Percentiles rank a stretch among this genome's conserved stretches.
phyloP scores from a whole-genome alignment of 345 rosid species.

The Eutrema yunnanense region DNA sequence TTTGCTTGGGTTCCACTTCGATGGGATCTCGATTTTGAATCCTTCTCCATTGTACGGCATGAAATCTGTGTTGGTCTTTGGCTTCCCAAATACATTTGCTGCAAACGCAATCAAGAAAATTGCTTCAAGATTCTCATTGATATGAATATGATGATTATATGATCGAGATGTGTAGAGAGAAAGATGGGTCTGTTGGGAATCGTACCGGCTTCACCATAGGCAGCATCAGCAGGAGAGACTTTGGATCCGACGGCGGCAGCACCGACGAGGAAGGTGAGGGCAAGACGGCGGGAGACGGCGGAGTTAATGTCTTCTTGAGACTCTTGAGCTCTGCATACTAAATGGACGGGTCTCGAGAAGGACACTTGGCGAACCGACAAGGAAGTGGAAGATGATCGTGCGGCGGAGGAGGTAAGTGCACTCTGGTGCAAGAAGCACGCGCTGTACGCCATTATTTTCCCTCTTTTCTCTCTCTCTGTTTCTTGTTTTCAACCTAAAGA shows the following conservation, averaged over 20 bases:
- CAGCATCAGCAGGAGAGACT: slow-evolving; percentile 93
- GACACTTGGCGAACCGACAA: slow-evolving; percentile 38
- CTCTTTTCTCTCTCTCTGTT: neutral
- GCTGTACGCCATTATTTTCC: slow-evolving; percentile 52
- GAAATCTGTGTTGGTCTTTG: slow-evolving; percentile 79
- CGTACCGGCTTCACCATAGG: slow-evolving; percentile 92
- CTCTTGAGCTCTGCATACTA: slow-evolving; percentile 68
- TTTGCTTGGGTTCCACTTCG: slow-evolving; percentile 97
- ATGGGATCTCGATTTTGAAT: slow-evolving; percentile 64
- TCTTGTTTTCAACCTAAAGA: neutral
- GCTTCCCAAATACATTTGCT: slow-evolving; percentile 94
- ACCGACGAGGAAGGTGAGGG: slow-evolving; percentile 71
- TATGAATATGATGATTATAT: neutral
- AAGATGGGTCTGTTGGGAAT: neutral
- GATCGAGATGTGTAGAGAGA: neutral
- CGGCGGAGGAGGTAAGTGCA: slow-evolving; percentile 40
- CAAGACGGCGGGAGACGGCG: slow-evolving; percentile 66
- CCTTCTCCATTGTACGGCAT: slow-evolving; percentile 62
- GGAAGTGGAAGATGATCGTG: slow-evolving; percentile 26
- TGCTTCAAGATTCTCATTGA: neutral
- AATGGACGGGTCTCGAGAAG: slow-evolving; percentile 37
- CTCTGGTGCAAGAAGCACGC: slow-evolving; percentile 67
- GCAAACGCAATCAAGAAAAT: slow-evolving; percentile 17
- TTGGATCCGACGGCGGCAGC: slow-evolving; percentile 75
- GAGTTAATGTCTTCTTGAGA: slow-evolving; percentile 31